Evolutionary conservation across 139 green algal species (phyloP).

Genomic region (Chlorella sp.): DNA sequence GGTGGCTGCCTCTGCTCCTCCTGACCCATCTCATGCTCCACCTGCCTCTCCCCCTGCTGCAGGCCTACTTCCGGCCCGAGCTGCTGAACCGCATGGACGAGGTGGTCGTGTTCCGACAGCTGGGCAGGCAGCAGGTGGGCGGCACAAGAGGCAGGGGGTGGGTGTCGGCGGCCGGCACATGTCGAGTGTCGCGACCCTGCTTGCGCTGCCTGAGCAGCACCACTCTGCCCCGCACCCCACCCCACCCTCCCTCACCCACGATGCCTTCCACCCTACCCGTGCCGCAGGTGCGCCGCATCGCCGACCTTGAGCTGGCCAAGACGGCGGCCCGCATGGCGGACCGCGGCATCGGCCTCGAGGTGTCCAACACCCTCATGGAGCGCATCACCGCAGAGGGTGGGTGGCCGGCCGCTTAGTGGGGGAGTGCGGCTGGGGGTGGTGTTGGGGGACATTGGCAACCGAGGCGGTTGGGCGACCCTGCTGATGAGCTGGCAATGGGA

Average conservation of each 20-base stretch:
- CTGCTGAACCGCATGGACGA: conserved; percentile 88
- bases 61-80: conserved; percentile 82
- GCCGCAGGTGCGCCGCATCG: conserved; percentile 71
- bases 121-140: conserved; percentile 41
- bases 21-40: background rate
- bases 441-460: too few species aligned
- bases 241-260: too few species aligned
- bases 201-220: conserved; percentile 68
- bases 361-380: conserved; percentile 56
- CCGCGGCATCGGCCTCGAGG: conserved; percentile 53
- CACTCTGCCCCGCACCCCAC: conserved; percentile 35
- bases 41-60: background rate
- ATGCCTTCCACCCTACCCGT: too few species aligned
- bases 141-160: background rate
- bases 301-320: conserved; percentile 69
- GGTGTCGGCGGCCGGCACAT: background rate
- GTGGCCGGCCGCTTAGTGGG: too few species aligned
- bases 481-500: too few species aligned
- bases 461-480: too few species aligned
- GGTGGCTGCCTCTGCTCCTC: background rate
- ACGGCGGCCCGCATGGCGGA: conserved; percentile 50
- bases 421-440: too few species aligned
- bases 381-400: conserved; percentile 61
- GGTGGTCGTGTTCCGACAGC: conserved; percentile 84
- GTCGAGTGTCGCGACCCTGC: background rate